Percentiles rank a stretch among this genome's conserved stretches.
phyloP scores from a whole-genome alignment of 2,329 filamentous ascomycete species.

The Fusarium nurragi region DNA sequence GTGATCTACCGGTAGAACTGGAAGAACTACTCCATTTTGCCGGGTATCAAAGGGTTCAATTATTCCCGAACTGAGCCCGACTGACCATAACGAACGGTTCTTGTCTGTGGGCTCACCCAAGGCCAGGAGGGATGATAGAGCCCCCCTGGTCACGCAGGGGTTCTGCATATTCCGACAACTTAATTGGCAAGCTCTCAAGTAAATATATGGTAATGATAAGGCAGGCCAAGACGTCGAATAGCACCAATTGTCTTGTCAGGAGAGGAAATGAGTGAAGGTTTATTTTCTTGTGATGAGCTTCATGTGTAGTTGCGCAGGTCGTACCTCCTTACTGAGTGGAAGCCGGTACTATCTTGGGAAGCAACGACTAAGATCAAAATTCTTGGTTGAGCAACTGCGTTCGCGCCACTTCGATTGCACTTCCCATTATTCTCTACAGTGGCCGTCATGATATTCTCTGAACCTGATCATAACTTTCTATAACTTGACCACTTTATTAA shows the following conservation, averaged over 20 bases:
- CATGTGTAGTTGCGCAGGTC: not conserved
- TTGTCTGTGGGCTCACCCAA: constrained; percentile 24
- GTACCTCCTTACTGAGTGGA: not conserved
- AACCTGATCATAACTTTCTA: not conserved
- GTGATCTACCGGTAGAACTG: constrained; percentile 15
- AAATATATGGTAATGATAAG: constrained; percentile 31
- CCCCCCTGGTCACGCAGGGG: constrained; percentile 28
- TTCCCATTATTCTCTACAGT: not conserved
- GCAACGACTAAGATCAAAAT: not conserved
- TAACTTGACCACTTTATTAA: not conserved
- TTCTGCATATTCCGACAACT: constrained; percentile 18
- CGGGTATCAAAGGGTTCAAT: constrained; percentile 22
- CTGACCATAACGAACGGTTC: constrained; percentile 30
- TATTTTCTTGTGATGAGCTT: not conserved
- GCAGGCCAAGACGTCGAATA: constrained; percentile 15
- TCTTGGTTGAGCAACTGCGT: not conserved
- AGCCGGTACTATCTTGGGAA: not conserved
- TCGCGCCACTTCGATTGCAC: not conserved
- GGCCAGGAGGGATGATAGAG: constrained; percentile 20
- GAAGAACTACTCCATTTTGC: constrained; percentile 27
- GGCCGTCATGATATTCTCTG: no score
- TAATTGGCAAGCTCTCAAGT: constrained; percentile 29
- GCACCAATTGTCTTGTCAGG: not conserved
- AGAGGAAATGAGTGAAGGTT: not conserved
- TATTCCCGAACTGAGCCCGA: constrained; percentile 36